Evolutionary conservation across 352 stramenopile species (phyloP).

Genomic region (Pythium angustatum): DNA sequence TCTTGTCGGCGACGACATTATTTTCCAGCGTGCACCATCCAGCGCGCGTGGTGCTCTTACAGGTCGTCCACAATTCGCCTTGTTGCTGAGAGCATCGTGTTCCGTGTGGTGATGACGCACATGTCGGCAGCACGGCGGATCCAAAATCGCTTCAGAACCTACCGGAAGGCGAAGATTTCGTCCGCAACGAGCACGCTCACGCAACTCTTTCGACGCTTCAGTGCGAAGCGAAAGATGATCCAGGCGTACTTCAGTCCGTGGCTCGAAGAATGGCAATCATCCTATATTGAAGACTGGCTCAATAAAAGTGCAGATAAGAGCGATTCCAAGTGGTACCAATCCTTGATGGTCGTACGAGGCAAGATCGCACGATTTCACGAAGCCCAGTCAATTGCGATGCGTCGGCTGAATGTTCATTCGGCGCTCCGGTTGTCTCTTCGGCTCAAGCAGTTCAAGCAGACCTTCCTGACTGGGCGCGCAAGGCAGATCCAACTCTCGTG

Average conservation of each 20-base stretch:
- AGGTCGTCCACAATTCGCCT: too few relatives aligned
- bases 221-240: slow-evolving; percentile 20
- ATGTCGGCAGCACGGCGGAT: slow-evolving; percentile 23
- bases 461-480: slow-evolving; percentile 3
- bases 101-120: slow-evolving; percentile 26
- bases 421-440: slow-evolving; percentile 9
- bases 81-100: slow-evolving; percentile 13
- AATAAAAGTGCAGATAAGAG: not conserved
- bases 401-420: slow-evolving; percentile 11
- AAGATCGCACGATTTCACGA: slow-evolving; percentile 7
- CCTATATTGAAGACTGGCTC: slow-evolving; percentile 23
- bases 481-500: slow-evolving; percentile 21
- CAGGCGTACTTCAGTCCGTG: not conserved
- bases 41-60: slow-evolving; percentile 31
- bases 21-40: slow-evolving; percentile 27
- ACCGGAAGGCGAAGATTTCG: slow-evolving; percentile 15
- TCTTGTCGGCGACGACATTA: slow-evolving; percentile 22
- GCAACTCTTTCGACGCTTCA: slow-evolving; percentile 28
- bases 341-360: not conserved
- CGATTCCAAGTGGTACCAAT: slow-evolving; percentile 6
- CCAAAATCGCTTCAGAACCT: slow-evolving; percentile 18
- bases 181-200: slow-evolving; percentile 14
- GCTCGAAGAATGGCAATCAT: slow-evolving; percentile 5
- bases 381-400: slow-evolving; percentile 1
- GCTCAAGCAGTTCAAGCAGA: slow-evolving; percentile 1